Evolutionary conservation across 305 asterid genomes (phyloP).

Genomic region (Euphrasia arctica): DNA sequence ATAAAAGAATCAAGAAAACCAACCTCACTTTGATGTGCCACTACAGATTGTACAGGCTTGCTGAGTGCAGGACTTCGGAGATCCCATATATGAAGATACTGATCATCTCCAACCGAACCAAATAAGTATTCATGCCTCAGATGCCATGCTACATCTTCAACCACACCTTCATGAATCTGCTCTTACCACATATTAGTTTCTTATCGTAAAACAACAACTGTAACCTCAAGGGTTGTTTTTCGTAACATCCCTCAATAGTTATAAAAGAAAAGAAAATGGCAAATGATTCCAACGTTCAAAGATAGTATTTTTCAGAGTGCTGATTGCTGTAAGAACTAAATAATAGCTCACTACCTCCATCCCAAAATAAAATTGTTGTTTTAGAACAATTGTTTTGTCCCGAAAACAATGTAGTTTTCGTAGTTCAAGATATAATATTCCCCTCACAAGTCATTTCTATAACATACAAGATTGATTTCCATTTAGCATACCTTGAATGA

Average conservation of each 20-base stretch:
- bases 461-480: conserved; percentile 4
- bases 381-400: too few relatives aligned
- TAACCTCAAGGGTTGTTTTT: not conserved
- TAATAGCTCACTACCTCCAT: not conserved
- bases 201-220: conserved; percentile 11
- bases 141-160: conserved; percentile 97
- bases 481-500: conserved; percentile 51
- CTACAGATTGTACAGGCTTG: conserved; percentile 74
- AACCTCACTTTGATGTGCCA: conserved; percentile 86
- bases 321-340: conserved; percentile 1
- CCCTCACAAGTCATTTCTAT: not conserved
- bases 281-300: not conserved
- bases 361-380: too few relatives aligned
- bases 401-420: too few relatives aligned
- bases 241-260: not conserved
- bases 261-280: conserved; percentile 12
- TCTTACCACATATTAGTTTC: conserved; percentile 20
- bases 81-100: conserved; percentile 76
- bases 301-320: not conserved
- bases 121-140: conserved; percentile 70
- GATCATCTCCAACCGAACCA: conserved; percentile 91
- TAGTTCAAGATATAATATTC: too few relatives aligned
- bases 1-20: conserved; percentile 12
- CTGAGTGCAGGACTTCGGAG: conserved; percentile 51
- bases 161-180: conserved; percentile 84